Conservation (phyloP, 768 basidiomycete genomes). For the Boletus rubroflammeus region DNA sequence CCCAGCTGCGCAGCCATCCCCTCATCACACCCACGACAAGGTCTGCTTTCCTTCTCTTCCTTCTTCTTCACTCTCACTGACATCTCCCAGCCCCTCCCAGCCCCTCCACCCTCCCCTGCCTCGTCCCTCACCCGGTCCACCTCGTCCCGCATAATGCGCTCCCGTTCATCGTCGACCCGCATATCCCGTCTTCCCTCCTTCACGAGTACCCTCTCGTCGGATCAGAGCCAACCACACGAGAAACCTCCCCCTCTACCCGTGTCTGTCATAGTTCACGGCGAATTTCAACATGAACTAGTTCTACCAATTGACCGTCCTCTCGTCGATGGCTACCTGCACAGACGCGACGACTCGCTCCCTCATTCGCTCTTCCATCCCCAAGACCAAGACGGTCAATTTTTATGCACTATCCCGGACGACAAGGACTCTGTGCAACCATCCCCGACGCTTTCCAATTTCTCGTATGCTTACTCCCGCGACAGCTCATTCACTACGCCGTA, state of each 20-base stretch:
- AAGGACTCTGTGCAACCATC: conserved; percentile 27
- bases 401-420: conserved; percentile 18
- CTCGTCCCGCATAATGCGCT: conserved; percentile 28
- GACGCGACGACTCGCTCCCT: conserved; percentile 13
- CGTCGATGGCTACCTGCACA: conserved; percentile 12
- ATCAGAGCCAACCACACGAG: conserved; percentile 30
- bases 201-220: conserved; percentile 33
- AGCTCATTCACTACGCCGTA: conserved; percentile 24
- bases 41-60: not conserved
- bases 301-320: conserved; percentile 14
- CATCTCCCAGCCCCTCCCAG: conserved; percentile 16
- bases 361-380: not conserved
- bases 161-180: conserved; percentile 28
- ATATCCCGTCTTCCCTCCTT: conserved; percentile 33
- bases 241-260: conserved; percentile 25
- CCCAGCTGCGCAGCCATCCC: not conserved
- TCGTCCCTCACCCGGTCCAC: conserved; percentile 25
- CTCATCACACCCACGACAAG: conserved; percentile 10
- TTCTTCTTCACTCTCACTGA: not conserved
- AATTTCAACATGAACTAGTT: conserved; percentile 26
- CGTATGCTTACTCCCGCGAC: conserved; percentile 25
- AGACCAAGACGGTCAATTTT: conserved; percentile 17
- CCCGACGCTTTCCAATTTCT: conserved; percentile 29
- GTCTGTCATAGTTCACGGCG: conserved; percentile 30
- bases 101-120: conserved; percentile 27